These are phyloP conservation scores for Pyrenophora tritici-repentis DNA, from an alignment of 2,329 filamentous ascomycete genomes.

Conservation along the genomic window DNA sequence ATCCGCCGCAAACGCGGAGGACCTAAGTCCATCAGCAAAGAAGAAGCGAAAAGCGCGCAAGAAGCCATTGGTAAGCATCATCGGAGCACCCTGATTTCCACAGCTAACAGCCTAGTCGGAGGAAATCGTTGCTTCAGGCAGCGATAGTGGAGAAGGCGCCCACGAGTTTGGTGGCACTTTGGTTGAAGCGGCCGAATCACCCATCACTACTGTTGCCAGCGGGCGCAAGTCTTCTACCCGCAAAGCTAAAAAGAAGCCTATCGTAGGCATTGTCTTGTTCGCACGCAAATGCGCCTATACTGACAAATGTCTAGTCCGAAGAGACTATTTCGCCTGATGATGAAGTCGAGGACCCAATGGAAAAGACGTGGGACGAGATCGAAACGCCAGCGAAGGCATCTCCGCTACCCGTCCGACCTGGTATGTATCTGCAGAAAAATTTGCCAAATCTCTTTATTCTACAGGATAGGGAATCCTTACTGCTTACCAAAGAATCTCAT, in stretches of 20 bases:
- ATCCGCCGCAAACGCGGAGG: constrained; percentile 23
- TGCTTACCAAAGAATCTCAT: not conserved
- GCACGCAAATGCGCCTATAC: not conserved
- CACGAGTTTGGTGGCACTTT: constrained; percentile 14
- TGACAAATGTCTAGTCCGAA: constrained; percentile 30
- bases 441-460: constrained; percentile 6
- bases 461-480: not conserved
- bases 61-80: constrained; percentile 32
- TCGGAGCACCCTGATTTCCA: not conserved
- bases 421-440: constrained; percentile 27
- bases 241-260: constrained; percentile 37
- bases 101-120: constrained; percentile 32
- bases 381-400: constrained; percentile 20
- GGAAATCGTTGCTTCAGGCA: constrained; percentile 39
- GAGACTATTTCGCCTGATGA: constrained; percentile 39
- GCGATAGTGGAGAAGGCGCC: constrained; percentile 26
- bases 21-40: constrained; percentile 30
- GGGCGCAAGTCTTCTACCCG: constrained; percentile 33
- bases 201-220: constrained; percentile 23
- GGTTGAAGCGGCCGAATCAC: constrained; percentile 16
- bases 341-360: constrained; percentile 32
- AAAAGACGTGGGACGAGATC: constrained; percentile 19
- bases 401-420: constrained; percentile 31
- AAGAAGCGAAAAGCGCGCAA: constrained; percentile 37
- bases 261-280: constrained; percentile 27